phyloP scores from a whole-genome alignment of 2,329 filamentous ascomycete species.

The Thielaviopsis populi region DNA sequence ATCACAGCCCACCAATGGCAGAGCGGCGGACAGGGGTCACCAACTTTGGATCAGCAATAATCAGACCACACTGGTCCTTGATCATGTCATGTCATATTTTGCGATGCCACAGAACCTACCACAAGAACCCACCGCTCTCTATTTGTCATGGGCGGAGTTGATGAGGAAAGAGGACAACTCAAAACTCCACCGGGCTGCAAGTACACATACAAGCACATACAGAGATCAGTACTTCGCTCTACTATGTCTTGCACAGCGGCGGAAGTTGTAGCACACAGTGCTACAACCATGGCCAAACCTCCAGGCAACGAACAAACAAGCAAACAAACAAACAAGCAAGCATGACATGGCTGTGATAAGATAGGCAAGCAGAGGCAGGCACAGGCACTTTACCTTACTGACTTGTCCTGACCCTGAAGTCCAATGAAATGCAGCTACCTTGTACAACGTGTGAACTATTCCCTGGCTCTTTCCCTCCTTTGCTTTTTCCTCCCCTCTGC shows the following conservation, averaged over 20 bases:
- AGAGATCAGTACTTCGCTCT: background rate
- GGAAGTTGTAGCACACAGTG: background rate
- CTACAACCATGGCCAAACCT: background rate
- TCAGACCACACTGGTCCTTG: constrained; percentile 17
- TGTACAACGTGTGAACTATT: background rate
- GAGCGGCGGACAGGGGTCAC: constrained; percentile 4
- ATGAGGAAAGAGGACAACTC: background rate
- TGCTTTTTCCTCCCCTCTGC: background rate
- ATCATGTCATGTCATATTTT: constrained; percentile 13
- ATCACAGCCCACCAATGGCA: constrained; percentile 4
- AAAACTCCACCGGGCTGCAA: background rate
- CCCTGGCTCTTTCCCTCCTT: background rate
- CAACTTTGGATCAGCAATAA: constrained; percentile 12
- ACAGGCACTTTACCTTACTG: too few relatives aligned
- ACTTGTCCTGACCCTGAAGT: background rate
- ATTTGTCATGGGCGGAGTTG: background rate
- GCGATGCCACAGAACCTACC: background rate
- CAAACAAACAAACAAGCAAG: too few relatives aligned
- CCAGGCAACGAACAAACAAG: too few relatives aligned
- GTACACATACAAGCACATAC: background rate
- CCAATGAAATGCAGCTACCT: background rate
- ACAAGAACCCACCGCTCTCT: constrained; percentile 2
- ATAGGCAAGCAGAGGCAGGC: too few relatives aligned
- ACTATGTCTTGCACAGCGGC: background rate
- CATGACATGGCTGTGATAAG: background rate